These are phyloP conservation scores for Narthecium ossifragum DNA, from an alignment of 106 monocot genomes.

Conservation along the genomic window DNA sequence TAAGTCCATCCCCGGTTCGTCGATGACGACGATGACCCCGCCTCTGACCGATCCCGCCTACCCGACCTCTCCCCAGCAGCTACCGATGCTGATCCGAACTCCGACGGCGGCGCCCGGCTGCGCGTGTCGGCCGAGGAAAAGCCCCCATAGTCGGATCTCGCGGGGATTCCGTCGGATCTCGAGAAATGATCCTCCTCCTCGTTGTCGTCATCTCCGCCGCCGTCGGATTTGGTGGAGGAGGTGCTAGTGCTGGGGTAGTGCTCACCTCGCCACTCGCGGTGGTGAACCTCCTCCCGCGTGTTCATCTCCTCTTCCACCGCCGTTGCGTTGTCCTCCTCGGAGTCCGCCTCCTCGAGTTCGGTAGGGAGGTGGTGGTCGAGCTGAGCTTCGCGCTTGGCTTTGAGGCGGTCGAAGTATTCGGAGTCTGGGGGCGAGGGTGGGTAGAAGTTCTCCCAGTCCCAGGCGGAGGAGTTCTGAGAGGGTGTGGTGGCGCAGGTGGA, in stretches of 20 bases:
- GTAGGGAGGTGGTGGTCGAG: conserved; percentile 12
- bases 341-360: conserved; percentile 20
- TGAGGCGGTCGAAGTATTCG: conserved; percentile 71
- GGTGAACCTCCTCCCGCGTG: conserved; percentile 32
- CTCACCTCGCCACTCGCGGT: conserved; percentile 43
- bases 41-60: conserved; percentile 11
- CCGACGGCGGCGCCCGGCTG: conserved; percentile 30
- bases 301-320: too few relatives aligned
- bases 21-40: neutral
- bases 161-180: conserved; percentile 42
- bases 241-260: conserved; percentile 32
- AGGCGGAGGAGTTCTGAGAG: conserved; percentile 78
- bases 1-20: too few relatives aligned
- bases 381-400: conserved; percentile 20
- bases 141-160: conserved; percentile 40
- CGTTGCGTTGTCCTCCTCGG: conserved; percentile 13
- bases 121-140: conserved; percentile 7
- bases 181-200: conserved; percentile 19
- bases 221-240: conserved; percentile 37
- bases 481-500: conserved; percentile 39
- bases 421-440: conserved; percentile 94
- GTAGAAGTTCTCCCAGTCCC: conserved; percentile 96
- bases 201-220: conserved; percentile 20
- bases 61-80: conserved; percentile 21
- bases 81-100: conserved; percentile 23